Percentiles rank a stretch among this genome's conserved stretches.
These are phyloP conservation scores for Plantago major DNA, from an alignment of 257 asterid genomes.

Conservation along the genomic window DNA sequence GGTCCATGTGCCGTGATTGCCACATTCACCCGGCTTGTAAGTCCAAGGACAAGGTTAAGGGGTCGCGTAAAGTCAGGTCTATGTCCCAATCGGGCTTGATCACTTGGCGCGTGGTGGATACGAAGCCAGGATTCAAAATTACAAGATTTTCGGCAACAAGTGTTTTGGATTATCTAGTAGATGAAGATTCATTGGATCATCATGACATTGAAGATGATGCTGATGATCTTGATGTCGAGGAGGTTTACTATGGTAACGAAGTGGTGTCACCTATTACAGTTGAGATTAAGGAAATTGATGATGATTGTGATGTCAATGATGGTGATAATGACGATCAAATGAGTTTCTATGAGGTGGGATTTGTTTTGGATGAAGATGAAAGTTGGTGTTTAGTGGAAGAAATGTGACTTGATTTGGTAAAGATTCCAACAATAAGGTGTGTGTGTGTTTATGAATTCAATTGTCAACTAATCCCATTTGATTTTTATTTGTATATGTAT, in stretches of 20 bases:
- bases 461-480: background rate
- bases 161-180: conserved; percentile 51
- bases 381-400: conserved; percentile 75
- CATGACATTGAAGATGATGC: conserved; percentile 9
- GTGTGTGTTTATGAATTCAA: background rate
- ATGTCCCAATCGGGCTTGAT: conserved; percentile 35
- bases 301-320: background rate
- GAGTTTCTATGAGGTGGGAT: conserved; percentile 40
- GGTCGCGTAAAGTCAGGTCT: conserved; percentile 40
- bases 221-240: conserved; percentile 18
- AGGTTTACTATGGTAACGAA: background rate
- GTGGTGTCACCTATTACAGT: conserved; percentile 6
- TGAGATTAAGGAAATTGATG: conserved; percentile 9
- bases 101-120: conserved; percentile 53
- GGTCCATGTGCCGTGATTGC: conserved; percentile 49
- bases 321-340: conserved; percentile 25
- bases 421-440: too few species aligned
- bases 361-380: conserved; percentile 48
- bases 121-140: conserved; percentile 33
- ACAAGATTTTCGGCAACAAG: conserved; percentile 59
- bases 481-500: background rate
- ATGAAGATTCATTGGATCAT: background rate
- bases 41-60: conserved; percentile 63
- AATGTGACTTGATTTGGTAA: conserved; percentile 25
- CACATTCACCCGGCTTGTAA: conserved; percentile 50